Conservation (phyloP, 2,329 filamentous ascomycete genomes). For the Apiospora rasikravindrae region DNA sequence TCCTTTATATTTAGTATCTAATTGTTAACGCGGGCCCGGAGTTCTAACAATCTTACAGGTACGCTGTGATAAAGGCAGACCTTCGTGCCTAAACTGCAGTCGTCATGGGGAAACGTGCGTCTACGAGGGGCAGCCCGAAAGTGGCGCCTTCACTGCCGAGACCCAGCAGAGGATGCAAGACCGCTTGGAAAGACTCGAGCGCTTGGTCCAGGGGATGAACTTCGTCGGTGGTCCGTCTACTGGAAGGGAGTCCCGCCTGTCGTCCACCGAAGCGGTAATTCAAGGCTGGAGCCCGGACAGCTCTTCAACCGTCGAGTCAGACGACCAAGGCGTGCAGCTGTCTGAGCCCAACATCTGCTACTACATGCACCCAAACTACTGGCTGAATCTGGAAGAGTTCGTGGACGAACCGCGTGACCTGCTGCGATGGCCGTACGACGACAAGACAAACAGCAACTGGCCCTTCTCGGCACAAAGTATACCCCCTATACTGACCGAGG, state of each 20-base stretch:
- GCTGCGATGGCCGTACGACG: constrained; percentile 18
- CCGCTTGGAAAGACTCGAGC: constrained; percentile 18
- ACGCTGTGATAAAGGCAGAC: constrained; percentile 19
- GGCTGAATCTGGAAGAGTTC: constrained; percentile 18
- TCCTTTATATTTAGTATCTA: constrained; percentile 17
- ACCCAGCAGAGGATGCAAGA: constrained; percentile 20
- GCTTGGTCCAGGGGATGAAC: constrained; percentile 17
- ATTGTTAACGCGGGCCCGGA: constrained; percentile 19
- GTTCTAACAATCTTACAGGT: constrained; percentile 10
- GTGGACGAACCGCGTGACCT: constrained; percentile 20
- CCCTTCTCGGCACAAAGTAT: neutral
- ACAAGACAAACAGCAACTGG: constrained; percentile 12
- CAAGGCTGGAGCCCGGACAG: constrained; percentile 16
- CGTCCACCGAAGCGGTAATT: constrained; percentile 15
- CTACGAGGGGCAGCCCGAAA: constrained; percentile 17
- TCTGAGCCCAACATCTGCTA: constrained; percentile 18
- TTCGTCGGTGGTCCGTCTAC: neutral
- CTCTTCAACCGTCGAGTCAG: neutral
- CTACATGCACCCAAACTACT: constrained; percentile 21
- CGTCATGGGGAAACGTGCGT: constrained; percentile 19
- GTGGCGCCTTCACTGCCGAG: constrained; percentile 4
- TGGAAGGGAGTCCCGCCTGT: neutral
- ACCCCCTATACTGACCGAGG: neutral
- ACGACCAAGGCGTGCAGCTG: constrained; percentile 19
- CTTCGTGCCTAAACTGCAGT: constrained; percentile 18